Evolutionary conservation across 768 basidiomycete genomes (phyloP), one percentile per base, ranked within the genome.

Genomic region (Suillus decipiens): DNA sequence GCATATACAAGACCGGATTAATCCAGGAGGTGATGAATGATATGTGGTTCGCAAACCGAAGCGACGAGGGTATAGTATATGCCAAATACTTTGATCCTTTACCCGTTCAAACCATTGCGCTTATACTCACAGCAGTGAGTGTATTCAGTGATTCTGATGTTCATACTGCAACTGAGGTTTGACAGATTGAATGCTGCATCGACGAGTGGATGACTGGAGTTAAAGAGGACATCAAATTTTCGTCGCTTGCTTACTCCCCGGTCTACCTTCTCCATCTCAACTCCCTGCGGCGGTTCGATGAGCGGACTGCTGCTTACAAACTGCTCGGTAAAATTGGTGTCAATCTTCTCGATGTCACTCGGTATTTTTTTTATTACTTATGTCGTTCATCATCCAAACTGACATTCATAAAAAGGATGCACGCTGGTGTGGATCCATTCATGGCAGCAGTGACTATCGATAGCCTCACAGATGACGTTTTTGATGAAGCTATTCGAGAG

Each of bases 31-130:
- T 56, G 1, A 37, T 70, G 39, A 74, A 75, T 33, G 14, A 47
- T 7, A 65, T 73, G 57, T 75, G 71, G 71, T 75, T 76, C 54
- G 54, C 53, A 24, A 72, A 74, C 59, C 61, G 60, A 2, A 60
- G 56, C n/a, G 68, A 71, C 59, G 69, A 75, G 43, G 75, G 75
- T 34, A 61, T 73, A 4, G 50, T 62, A 3, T 63, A 70, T 34
- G 56, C 56, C 14, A 67, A 64, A 39, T 56, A 67, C 22, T 76
- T 75, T 36, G 64, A 68, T n/a, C 74, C 71, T n/a, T 45, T 69
- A 31, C 61, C 60, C 0, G 39, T 63, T 28, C 9, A 53, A 39
- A 62, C 47, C 22, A 41, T 61, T 1, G 61, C 61, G 0, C 45
- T 64, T 42, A 14, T 64, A 39, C 61, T 64, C 28, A 50, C 48